Evolutionary conservation across 2,329 filamentous ascomycete species (phyloP).

Genomic region (Monilinia aucupariae): DNA sequence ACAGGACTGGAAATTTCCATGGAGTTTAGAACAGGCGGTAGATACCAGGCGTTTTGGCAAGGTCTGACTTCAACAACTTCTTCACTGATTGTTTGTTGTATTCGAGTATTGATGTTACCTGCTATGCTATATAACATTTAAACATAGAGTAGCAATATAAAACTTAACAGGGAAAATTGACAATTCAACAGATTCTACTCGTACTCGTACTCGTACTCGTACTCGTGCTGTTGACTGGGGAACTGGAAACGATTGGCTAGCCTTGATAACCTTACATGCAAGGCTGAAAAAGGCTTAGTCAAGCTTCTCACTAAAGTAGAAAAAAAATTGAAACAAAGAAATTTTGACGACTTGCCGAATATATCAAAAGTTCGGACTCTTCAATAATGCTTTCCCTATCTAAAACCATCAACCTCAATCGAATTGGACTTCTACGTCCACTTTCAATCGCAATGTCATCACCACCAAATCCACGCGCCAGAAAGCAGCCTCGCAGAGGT

Average conservation of each 20-base stretch:
- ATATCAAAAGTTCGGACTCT: not conserved
- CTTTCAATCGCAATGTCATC: slow-evolving; percentile 6
- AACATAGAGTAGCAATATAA: no score
- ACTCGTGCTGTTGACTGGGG: no score
- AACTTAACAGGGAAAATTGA: no score
- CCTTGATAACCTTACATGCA: not conserved
- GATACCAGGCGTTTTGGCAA: slow-evolving; percentile 15
- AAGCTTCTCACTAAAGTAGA: not conserved
- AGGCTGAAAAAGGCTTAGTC: not conserved
- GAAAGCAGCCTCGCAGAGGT: slow-evolving; percentile 9
- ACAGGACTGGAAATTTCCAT: not conserved
- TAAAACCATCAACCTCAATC: slow-evolving; percentile 5
- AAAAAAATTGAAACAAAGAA: slow-evolving; percentile 1
- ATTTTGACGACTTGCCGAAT: not conserved
- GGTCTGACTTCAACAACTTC: not conserved
- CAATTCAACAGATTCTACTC: no score
- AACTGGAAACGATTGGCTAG: not conserved
- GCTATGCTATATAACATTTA: no score
- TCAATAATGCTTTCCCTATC: not conserved
- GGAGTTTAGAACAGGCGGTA: slow-evolving; percentile 1
- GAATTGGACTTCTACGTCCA: not conserved
- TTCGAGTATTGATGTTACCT: no score
- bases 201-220: no score
- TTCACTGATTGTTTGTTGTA: not conserved
- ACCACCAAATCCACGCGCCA: slow-evolving; percentile 2